Conservation (phyloP, 257 asterid genomes). For the Nyctanthes arbortristis region DNA sequence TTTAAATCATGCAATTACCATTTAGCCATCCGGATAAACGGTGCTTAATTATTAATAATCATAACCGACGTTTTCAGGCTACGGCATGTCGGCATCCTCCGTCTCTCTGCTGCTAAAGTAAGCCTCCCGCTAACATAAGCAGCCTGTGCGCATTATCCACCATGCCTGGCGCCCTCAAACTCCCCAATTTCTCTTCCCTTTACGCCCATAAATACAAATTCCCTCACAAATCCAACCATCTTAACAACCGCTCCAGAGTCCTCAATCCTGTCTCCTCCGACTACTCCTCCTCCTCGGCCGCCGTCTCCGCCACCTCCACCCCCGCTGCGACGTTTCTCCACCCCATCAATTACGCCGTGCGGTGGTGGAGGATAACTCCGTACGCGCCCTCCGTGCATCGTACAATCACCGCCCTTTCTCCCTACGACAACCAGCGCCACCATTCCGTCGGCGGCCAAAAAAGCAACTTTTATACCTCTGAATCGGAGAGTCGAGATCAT, state of each 20-base stretch:
- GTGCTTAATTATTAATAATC: neutral
- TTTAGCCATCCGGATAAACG: too few relatives aligned
- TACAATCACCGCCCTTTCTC: conserved; percentile 18
- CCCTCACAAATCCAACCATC: conserved; percentile 34
- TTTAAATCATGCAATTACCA: neutral
- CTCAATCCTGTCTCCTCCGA: conserved; percentile 35
- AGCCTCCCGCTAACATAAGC: conserved; percentile 56
- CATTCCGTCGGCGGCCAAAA: conserved; percentile 24
- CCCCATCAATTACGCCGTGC: conserved; percentile 33
- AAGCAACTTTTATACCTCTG: conserved; percentile 28
- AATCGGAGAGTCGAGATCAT: conserved; percentile 22
- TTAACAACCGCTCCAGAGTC: conserved; percentile 8
- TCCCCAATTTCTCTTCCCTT: conserved; percentile 41
- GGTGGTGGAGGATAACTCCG: conserved; percentile 50
- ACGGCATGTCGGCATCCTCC: neutral
- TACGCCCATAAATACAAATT: conserved; percentile 36
- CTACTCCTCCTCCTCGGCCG: conserved; percentile 27
- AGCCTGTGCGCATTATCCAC: conserved; percentile 39
- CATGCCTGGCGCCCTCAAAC: conserved; percentile 72
- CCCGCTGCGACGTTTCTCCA: conserved; percentile 9
- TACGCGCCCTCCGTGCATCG: conserved; percentile 35
- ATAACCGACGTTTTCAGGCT: neutral
- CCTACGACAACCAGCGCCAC: neutral
- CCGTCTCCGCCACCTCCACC: conserved; percentile 23
- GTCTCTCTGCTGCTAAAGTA: conserved; percentile 49